phyloP scores from a whole-genome alignment of 2,329 filamentous ascomycete genomes.

The Epichloe typhina region DNA sequence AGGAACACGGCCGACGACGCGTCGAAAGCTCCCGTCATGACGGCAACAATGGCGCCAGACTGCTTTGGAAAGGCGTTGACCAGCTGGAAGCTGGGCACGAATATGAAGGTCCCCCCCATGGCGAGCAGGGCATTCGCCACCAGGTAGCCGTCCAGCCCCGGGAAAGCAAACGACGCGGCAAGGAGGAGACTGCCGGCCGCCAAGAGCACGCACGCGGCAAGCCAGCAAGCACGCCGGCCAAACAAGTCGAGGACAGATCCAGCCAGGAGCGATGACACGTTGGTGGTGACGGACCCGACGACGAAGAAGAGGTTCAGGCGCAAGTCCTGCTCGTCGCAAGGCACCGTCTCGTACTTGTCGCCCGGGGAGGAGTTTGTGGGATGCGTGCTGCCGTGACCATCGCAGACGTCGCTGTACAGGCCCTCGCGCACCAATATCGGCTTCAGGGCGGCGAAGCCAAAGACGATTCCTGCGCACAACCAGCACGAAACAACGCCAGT shows the following conservation, averaged over 20 bases:
- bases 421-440: conserved; percentile 63
- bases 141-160: conserved; percentile 62
- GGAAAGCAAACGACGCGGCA: conserved; percentile 28
- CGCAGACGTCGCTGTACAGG: conserved; percentile 54
- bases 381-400: not conserved
- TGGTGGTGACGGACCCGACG: conserved; percentile 74
- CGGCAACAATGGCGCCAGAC: conserved; percentile 66
- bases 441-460: conserved; percentile 77
- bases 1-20: conserved; percentile 69
- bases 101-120: conserved; percentile 64
- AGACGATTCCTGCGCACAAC: conserved; percentile 65
- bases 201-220: conserved; percentile 56
- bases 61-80: conserved; percentile 70
- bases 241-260: conserved; percentile 74
- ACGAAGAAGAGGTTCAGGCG: conserved; percentile 87
- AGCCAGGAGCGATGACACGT: conserved; percentile 73
- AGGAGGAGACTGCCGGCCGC: conserved; percentile 58
- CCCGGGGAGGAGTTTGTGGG: conserved; percentile 9
- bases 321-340: conserved; percentile 32
- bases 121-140: conserved; percentile 64
- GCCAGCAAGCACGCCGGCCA: conserved; percentile 63
- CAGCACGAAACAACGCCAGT: conserved; percentile 38
- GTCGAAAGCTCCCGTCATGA: conserved; percentile 73
- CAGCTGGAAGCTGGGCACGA: conserved; percentile 72
- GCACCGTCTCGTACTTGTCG: conserved; percentile 11